phyloP scores from a whole-genome alignment of 139 green algal genomes.

The Desmodesmus armatus region DNA sequence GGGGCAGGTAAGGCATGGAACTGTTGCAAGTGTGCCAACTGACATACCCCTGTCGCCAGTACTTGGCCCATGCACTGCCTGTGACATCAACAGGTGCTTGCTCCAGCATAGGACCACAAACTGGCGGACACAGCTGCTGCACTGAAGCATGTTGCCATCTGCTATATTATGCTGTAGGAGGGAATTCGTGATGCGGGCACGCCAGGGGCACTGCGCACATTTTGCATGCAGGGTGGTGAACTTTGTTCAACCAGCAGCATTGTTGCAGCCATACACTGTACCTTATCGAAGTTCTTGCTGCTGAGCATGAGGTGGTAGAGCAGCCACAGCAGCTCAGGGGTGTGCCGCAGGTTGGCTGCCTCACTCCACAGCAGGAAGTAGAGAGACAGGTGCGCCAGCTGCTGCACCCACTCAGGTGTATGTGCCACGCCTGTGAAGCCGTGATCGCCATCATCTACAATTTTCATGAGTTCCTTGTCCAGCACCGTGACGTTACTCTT shows the following conservation, averaged over 20 bases:
- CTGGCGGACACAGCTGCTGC: too few relatives aligned
- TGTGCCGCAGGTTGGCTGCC: constrained; percentile 83
- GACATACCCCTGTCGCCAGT: too few relatives aligned
- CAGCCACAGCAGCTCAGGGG: constrained; percentile 85
- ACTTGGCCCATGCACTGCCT: too few relatives aligned
- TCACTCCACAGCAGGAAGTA: constrained; percentile 89
- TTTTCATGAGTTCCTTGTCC: not conserved
- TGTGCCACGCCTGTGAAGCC: not conserved
- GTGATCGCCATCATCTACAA: not conserved
- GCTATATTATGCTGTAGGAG: too few relatives aligned
- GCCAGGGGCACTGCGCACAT: too few relatives aligned
- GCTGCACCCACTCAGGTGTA: not conserved
- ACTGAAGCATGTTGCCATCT: too few relatives aligned
- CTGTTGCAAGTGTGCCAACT: too few relatives aligned
- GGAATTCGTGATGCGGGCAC: too few relatives aligned
- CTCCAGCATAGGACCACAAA: too few relatives aligned
- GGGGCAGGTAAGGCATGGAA: too few relatives aligned
- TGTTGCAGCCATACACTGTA: not conserved
- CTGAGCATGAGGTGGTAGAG: constrained; percentile 65
- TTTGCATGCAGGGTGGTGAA: too few relatives aligned
- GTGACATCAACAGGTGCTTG: too few relatives aligned
- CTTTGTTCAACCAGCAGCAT: not conserved
- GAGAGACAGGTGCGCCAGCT: constrained; percentile 73
- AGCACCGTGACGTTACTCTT: not conserved
- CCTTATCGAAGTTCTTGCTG: constrained; percentile 5